Base-by-base conservation (phyloP, 2,329 filamentous ascomycete species). In the Aspergillus sp. region DNA sequence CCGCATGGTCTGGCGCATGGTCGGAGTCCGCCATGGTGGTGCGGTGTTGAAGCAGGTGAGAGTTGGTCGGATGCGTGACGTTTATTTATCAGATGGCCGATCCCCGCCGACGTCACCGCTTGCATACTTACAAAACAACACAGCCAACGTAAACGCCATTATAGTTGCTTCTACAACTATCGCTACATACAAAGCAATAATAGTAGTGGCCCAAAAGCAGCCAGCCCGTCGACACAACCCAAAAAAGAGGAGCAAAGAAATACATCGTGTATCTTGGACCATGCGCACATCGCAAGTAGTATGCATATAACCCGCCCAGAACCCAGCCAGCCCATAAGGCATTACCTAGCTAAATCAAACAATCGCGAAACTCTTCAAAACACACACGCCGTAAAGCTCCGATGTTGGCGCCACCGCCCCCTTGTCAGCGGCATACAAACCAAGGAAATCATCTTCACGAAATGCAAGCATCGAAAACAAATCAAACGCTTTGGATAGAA, bases 151-250 rank as follows among this genome's bases (percentile, higher is more conserved):
- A 45, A 45, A 40, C 38, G 36, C 40, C 37, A 43, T 40, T 34
- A 37, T 37, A 33, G 35, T 45, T 50, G 43, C 42, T 31, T 24
- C 15, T 30, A 15, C 32, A 24, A 34, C 20, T 55, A 55, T 58
- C 52, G 51, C 56, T 56, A 57, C 55, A 58, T 40, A 46, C 42
- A 44, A 50, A 32, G 40, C 30, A 38, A 34, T 32, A 24, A 38
- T 36, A 42, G 45, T 39, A 27, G 33, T 38, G 42, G 40, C 34
- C 37, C 39, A 30, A 46, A 30, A 47, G 38, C 44, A 42, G 52
- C 47, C 41, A 48, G 47, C 39, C 32, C 38, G 43, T 42, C 32
- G 35, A 35, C 30, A 37, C 43, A 43, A 32, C 29, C 26, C 31
- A 37, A 24, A 33, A 36, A 41, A 37, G 26, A 26, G 28, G 12